These are phyloP conservation scores for Ogataea sp. DNA, from an alignment of 805 yeast genomes.

Conservation along the genomic window DNA sequence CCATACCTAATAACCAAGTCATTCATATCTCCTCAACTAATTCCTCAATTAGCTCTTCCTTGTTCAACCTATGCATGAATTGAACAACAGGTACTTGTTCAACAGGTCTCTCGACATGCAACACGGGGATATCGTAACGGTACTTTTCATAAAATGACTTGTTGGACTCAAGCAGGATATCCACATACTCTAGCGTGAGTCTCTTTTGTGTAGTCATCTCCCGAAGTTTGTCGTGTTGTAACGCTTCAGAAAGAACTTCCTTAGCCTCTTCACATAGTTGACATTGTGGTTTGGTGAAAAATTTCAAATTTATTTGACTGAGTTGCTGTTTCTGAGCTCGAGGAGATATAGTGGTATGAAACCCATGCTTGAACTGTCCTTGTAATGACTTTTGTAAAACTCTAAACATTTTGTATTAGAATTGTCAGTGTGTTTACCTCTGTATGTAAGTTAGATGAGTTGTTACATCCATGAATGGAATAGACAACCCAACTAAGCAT, in stretches of 20 bases:
- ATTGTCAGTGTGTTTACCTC: no score
- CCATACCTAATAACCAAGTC: no score
- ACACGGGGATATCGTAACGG: slow-evolving; percentile 70
- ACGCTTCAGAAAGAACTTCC: slow-evolving; percentile 35
- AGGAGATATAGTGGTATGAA: no score
- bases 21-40: slow-evolving; percentile 28
- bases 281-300: slow-evolving; percentile 66
- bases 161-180: slow-evolving; percentile 53
- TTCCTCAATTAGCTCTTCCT: slow-evolving; percentile 46
- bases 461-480: no score
- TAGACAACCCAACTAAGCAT: no score
- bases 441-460: no score
- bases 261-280: slow-evolving; percentile 62
- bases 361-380: neutral
- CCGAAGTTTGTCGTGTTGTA: slow-evolving; percentile 18
- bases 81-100: slow-evolving; percentile 39
- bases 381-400: no score
- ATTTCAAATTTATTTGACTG: slow-evolving; percentile 16
- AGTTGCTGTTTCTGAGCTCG: no score
- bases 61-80: slow-evolving; percentile 61
- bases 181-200: slow-evolving; percentile 34
- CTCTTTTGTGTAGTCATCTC: slow-evolving; percentile 16
- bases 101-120: slow-evolving; percentile 49
- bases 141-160: slow-evolving; percentile 62
- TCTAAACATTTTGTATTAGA: no score